Base-by-base conservation (phyloP, 1,284 basidiomycete genomes). In the Pseudozyma sp. region DNA sequence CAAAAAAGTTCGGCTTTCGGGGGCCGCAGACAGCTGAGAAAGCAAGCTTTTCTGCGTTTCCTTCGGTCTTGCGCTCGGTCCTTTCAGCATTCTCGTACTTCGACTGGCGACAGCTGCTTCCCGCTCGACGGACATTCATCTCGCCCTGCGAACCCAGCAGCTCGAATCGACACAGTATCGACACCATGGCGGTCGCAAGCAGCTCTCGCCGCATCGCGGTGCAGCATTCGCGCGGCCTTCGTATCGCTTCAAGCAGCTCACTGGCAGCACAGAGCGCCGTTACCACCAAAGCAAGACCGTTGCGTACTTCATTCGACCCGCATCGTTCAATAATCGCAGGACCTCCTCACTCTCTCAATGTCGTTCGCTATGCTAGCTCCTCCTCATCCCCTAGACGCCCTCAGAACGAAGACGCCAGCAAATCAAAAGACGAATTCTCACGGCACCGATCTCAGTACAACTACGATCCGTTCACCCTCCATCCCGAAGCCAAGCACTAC, bases 361-460 rank as follows among this genome's bases (percentile, higher is more conserved):
- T 5, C 13, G 2, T 40, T 35, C 55, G 64, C 4, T 6, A 54
- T n/a, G 42, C 57, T 4, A 58, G 54, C 31, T 54, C 63, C 0
- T 29, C 33, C 5, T 54, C 59, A 2, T 50, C 47, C 24, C 24
- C 24, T 4, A 24, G 4, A 24, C 24, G 24, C 24, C 24, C 24
- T 5, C 33, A 29, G 10, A 57, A 52, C 3, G 39, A 55, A 6
- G 39, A 54, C 2, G 16, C 14, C 5, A 46, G 57, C 9, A 34
- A 35, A 10, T 45, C 54, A 16, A 3, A 54, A 9, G 71, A 74
- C 8, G 56, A 33, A 33, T 75, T 67, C 67, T 54, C 54, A 0
- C 57, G 73, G 19, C 82, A 84, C 40, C 76, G 82, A 14, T 49
- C 75, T 6, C 82, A 84, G 49, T 84, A 81, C 78, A 84, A 84